A percentile compares a stretch with the other conserved stretches of the same genome.
These are phyloP conservation scores for Aspergillus heteromorphus DNA, from an alignment of 495 filamentous ascomycete genomes.

Conservation along the genomic window DNA sequence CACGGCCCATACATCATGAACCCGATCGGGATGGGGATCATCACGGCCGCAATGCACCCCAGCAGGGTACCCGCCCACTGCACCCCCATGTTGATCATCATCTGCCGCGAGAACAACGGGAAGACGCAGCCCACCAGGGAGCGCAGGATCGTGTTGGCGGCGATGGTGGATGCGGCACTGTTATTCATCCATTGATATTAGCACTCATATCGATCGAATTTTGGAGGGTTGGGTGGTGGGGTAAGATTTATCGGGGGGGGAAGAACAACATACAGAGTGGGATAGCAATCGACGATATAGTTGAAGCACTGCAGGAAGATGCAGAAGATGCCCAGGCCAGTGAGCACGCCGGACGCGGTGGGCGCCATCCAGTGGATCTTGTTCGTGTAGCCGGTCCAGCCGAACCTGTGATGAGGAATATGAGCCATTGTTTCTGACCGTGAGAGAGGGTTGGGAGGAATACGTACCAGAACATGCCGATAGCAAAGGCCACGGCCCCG, in stretches of 20 bases:
- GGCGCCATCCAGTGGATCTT: conserved; percentile 35
- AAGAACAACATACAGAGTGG: conserved; percentile 60
- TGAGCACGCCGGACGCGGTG: conserved; percentile 25
- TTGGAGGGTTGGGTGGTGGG: too few species aligned
- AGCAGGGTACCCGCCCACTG: conserved; percentile 76
- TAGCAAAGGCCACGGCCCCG: conserved; percentile 46
- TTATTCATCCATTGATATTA: conserved; percentile 2
- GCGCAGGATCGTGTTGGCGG: conserved; percentile 83
- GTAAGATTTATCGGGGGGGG: too few species aligned
- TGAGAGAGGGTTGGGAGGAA: neutral
- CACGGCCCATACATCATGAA: conserved; percentile 32
- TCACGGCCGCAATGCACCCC: conserved; percentile 61
- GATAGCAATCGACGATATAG: conserved; percentile 38
- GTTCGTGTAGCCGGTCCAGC: conserved; percentile 32
- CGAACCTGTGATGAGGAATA: too few species aligned
- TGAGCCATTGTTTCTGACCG: too few species aligned
- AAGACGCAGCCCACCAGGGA: conserved; percentile 72
- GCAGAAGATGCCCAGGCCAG: conserved; percentile 32
- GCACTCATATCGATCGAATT: too few species aligned
- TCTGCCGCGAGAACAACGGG: conserved; percentile 75
- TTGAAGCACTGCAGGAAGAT: conserved; percentile 39
- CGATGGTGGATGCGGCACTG: conserved; percentile 78
- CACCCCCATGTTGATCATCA: conserved; percentile 75
- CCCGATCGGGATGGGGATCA: conserved; percentile 66
- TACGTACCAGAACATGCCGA: conserved; percentile 51